These are phyloP conservation scores for Xylaria sp. DNA, from an alignment of 2,329 filamentous ascomycete genomes.

Conservation along the genomic window DNA sequence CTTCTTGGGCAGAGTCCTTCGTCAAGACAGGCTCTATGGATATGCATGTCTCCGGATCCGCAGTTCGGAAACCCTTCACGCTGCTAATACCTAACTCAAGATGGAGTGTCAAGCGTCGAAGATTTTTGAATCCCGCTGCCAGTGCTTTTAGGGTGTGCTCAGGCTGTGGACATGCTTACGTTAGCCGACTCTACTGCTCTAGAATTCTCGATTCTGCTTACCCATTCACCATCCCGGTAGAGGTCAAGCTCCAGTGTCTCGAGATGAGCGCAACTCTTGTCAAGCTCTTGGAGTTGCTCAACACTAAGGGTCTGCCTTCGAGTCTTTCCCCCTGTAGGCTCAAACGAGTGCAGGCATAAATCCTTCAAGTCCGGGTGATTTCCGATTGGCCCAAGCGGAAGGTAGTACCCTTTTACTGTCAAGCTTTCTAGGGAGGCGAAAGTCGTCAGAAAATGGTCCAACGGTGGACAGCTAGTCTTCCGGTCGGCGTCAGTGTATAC, in stretches of 20 bases:
- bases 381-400: not conserved
- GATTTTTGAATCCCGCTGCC: conserved; percentile 12
- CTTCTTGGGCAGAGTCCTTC: conserved; percentile 2
- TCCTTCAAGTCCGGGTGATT: conserved; percentile 14
- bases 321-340: not conserved
- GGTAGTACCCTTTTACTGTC: conserved; percentile 6
- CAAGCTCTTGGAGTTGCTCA: conserved; percentile 16
- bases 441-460: not conserved
- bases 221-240: conserved; percentile 17
- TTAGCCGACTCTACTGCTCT: not conserved
- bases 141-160: not conserved
- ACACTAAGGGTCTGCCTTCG: not conserved
- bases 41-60: not conserved
- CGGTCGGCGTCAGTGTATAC: not conserved
- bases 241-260: conserved; percentile 22
- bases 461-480: not conserved
- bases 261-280: conserved; percentile 14
- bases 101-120: conserved; percentile 11
- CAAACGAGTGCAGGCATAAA: conserved; percentile 18
- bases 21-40: conserved; percentile 1
- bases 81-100: conserved; percentile 5
- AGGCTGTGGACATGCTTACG: not conserved
- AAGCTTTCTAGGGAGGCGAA: conserved; percentile 17
- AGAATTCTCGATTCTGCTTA: not conserved
- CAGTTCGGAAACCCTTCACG: not conserved